phyloP scores from a whole-genome alignment of 768 basidiomycete species.

The Kwoniella pini region DNA sequence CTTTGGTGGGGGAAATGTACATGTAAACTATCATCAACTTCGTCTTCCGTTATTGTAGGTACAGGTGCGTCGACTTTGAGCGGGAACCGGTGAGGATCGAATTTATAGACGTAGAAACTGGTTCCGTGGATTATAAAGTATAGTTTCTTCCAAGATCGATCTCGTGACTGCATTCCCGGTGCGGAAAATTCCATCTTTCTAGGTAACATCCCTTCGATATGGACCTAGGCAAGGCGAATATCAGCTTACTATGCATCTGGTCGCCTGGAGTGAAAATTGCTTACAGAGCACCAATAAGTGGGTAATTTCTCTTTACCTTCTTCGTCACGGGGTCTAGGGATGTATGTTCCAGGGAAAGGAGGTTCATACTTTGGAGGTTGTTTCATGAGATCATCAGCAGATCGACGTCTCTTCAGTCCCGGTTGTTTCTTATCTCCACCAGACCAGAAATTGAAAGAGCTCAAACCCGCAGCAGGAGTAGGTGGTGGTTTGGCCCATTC shows the following conservation, averaged over 20 bases:
- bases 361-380: constrained; percentile 56
- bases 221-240: constrained; percentile 56
- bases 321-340: constrained; percentile 60
- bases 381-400: constrained; percentile 54
- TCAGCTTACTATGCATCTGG: neutral
- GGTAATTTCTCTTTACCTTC: constrained; percentile 83
- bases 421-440: constrained; percentile 19
- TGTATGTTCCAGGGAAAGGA: constrained; percentile 49
- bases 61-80: constrained; percentile 38
- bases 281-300: constrained; percentile 69
- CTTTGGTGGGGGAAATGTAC: constrained; percentile 51
- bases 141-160: constrained; percentile 87
- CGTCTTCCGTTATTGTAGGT: constrained; percentile 44
- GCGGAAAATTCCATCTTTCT: constrained; percentile 89
- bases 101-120: constrained; percentile 66
- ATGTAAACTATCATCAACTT: constrained; percentile 48
- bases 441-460: constrained; percentile 33
- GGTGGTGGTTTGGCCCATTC: constrained; percentile 51
- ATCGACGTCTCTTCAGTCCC: constrained; percentile 51
- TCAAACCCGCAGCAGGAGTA: constrained; percentile 43
- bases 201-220: constrained; percentile 76
- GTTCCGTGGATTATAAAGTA: constrained; percentile 92
- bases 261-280: constrained; percentile 19
- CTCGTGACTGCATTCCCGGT: constrained; percentile 82
- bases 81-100: constrained; percentile 55